A percentile compares a stretch with the other conserved stretches of the same genome.
Conservation (phyloP, 1,139 yeast species). For the Protomyces gravidus region DNA sequence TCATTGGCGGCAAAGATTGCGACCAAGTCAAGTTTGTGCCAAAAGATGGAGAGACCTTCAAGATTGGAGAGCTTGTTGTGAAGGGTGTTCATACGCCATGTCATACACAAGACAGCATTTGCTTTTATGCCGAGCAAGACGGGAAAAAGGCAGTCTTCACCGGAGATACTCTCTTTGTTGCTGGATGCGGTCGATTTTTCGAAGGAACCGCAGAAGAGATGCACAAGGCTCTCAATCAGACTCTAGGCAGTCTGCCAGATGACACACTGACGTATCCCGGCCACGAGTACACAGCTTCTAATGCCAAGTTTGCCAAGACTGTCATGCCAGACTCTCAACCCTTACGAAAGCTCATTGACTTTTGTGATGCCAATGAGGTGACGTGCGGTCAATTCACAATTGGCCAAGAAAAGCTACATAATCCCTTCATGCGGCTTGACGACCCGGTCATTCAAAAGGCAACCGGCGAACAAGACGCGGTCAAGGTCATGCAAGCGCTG, state of each 20-base stretch:
- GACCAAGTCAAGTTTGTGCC: slow-evolving; percentile 68
- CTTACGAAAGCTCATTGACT: slow-evolving; percentile 53
- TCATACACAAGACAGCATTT: slow-evolving; percentile 84
- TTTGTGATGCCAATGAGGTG: slow-evolving; percentile 53
- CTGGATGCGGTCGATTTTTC: slow-evolving; percentile 95
- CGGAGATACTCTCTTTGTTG: slow-evolving; percentile 89
- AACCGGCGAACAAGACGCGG: slow-evolving; percentile 46
- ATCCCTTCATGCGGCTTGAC: slow-evolving; percentile 79
- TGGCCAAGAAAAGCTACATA: slow-evolving; percentile 71
- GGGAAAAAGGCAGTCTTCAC: slow-evolving; percentile 75
- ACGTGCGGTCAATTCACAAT: slow-evolving; percentile 84
- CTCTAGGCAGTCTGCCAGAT: slow-evolving; percentile 58
- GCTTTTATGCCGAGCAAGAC: slow-evolving; percentile 64
- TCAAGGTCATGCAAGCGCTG: slow-evolving; percentile 59
- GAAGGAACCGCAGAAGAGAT: slow-evolving; percentile 77
- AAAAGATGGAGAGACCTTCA: slow-evolving; percentile 48
- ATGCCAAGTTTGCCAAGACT: slow-evolving; percentile 67
- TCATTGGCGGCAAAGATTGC: slow-evolving; percentile 83
- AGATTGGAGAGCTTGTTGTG: slow-evolving; percentile 60
- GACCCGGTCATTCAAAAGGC: slow-evolving; percentile 56
- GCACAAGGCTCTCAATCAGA: slow-evolving; percentile 61
- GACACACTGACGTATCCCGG: slow-evolving; percentile 79
- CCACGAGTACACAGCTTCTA: slow-evolving; percentile 86
- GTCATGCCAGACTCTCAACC: slow-evolving; percentile 52
- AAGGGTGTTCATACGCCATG: slow-evolving; percentile 94